Base-by-base conservation (phyloP, 441 rosid species). In the Brassica hybrid region DNA sequence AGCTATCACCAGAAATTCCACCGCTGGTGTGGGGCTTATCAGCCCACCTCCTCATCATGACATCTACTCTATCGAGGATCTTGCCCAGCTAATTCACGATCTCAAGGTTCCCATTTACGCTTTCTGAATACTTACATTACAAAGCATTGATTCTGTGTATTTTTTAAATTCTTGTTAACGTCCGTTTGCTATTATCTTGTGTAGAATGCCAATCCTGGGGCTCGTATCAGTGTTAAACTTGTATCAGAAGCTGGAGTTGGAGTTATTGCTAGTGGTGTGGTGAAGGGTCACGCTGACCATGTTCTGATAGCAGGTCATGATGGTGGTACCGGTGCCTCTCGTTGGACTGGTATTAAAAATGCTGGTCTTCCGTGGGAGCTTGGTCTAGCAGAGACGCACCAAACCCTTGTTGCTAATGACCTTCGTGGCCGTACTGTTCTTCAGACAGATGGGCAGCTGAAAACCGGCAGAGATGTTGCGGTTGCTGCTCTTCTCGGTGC, bases 1-100 rank as follows among this genome's bases (percentile, higher is more conserved):
- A 76, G 99, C 99, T 70, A 87, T 93, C 61, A 97, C 99, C 48
- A 85, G 99, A 80, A 90, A 97, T 69, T 97, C 99, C 68, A 97
- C 99, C 3, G 99, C 99, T 50, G 99, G 99, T 52, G 99, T 97
- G 72, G 99, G 99, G 41, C 97, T 97, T 72, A 97, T 97, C 45
- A 94, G 99, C 77, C 99, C 99, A 5, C 99, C 99, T 68, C 99
- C 99, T 32, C 99, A 97, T 84, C 99, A 97, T 76, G 99, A 97
- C 83, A 97, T 97, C 80, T 97, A 97, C 78, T 97, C 99, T 41
- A 97, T 97, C 25, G 99, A 97, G 83, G 99, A 97, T 85, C 98
- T 97, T 75, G 99, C 99, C 25, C 99, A 97, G 72, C 84, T 97
- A 76, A 97, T 97, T 80, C 97, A 97, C 50, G 99, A 97, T 87